Conservation (phyloP, 192 early-diverging fungal species). For the Geranomyces michiganensis region DNA sequence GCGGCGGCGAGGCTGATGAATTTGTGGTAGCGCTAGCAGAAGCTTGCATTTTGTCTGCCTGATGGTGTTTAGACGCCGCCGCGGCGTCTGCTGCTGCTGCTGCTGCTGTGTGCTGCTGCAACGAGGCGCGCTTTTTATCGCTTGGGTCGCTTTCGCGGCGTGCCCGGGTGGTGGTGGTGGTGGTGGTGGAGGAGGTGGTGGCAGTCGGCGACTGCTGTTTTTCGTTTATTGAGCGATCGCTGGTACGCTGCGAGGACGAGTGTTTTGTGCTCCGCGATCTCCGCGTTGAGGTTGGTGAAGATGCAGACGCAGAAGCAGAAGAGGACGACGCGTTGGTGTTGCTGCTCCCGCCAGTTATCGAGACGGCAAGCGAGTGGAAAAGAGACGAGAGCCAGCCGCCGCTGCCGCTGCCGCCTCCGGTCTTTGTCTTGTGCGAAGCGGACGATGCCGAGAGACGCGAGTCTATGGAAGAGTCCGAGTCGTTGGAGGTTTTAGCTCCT, state of each 20-base stretch:
- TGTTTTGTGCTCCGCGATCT: background rate
- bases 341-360: background rate
- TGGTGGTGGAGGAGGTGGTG: background rate
- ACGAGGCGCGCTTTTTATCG: background rate
- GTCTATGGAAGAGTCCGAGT: slow-evolving; percentile 4
- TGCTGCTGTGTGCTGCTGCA: background rate
- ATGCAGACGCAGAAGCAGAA: background rate
- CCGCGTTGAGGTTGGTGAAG: background rate
- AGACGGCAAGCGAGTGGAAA: background rate
- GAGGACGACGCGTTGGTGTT: background rate
- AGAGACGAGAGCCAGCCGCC: slow-evolving; percentile 8
- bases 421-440: background rate
- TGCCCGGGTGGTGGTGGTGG: background rate
- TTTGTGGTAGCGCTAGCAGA: background rate
- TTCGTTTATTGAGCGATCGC: background rate
- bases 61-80: too few relatives aligned
- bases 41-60: background rate
- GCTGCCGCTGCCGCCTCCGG: background rate
- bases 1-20: background rate
- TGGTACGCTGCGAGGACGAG: background rate
- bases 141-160: slow-evolving; percentile 2
- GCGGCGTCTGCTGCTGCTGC: background rate
- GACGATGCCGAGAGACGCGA: background rate
- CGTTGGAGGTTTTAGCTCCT: too few relatives aligned
- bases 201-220: background rate